Base-by-base conservation (phyloP, 2,329 filamentous ascomycete genomes). In the Daldinia eschscholtzii region DNA sequence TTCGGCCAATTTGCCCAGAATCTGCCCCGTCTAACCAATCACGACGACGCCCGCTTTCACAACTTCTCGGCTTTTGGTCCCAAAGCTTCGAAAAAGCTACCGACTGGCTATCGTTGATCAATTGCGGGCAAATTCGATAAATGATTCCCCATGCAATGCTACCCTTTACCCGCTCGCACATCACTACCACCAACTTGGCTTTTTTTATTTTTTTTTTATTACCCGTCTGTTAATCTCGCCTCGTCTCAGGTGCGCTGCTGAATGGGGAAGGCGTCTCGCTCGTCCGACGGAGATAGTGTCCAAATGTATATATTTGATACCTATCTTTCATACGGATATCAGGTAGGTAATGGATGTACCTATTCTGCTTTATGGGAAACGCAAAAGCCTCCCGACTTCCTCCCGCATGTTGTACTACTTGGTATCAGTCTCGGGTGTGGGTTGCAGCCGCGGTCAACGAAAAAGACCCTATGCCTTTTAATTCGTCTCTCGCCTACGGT, bases 211-310 rank as follows among this genome's bases (percentile, higher is more conserved):
- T 62, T 23, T 23, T 23, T 2, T 23, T 56, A 64, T 65, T 65
- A 58, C 44, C 44, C 37, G 35, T 55, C 50, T 56, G 48, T 33
- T 35, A 52, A 63, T 61, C 30, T 70, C 64, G 69, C 67, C 64
- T 70, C 70, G 61, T 71, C 70, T 70, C 61, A 69, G 64, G 67
- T 67, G 20, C 20, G 39, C 61, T 67, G 61, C 62, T 66, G 59
- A 61, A 70, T 56, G 46, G 39, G 63, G 67, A 62, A 70, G 56
- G 71, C 71, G 71, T 72, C 56, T 73, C 71, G 71, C 71, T 66
- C 70, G 65, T 66, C 67, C 61, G 41, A 66, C 63, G 63, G 57
- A 57, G 39, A 67, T 60, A 67, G 39, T 26, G 41, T 37, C 61
- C 50, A 50, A 13, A 33, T 10, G 35, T 37, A 39, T 39, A 44